Evolutionary conservation across 768 basidiomycete genomes (phyloP), one percentile per base, ranked within the genome.

Genomic region (Podaxis sp.): DNA sequence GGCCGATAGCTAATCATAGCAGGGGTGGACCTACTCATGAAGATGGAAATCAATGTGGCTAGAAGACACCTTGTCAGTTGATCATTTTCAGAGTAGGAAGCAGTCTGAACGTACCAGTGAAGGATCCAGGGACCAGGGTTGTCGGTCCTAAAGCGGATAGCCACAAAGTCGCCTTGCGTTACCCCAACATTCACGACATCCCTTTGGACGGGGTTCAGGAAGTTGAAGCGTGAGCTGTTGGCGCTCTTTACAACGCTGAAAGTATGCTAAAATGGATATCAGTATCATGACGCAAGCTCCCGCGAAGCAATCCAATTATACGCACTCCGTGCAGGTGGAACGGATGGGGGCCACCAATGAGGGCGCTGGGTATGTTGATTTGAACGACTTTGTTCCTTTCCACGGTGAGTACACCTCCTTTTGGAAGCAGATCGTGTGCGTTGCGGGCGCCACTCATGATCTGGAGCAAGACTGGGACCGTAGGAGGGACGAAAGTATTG

Each of bases 101-200:
- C 4, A 28, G 38, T 15, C 24, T 4, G 24, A 56, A 24, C 66
- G 30, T 49, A 74, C 74, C 73, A 82, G 66, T 82, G 82, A 36
- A 82, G 64, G 66, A 82, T 75, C 82, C 85, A 87, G 2, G 82
- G 82, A 15, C 88, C 88, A 2, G 87, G 80, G 71, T 90, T 90
- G 67, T 90, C 82, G 2, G 87, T 87, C 28, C 74, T 68, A 72
- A 87, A 89, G 36, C 87, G 80, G 56, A 90, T 75, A 4, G 81
- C 82, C 28, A 83, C 80, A 69, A 82, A 73, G 69, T 81, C 71
- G 72, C 81, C 66, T 2, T 62, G 71, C 0, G 24, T 52, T 58
- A 70, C 69, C 37, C 75, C 73, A 28, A 81, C 76, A 56, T 75
- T 76, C 49, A 84, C 78, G 1, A 82, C 83, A 68, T 87, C 85